Conservation (phyloP, 208 protist species). For the Trypanosoma conorhini region DNA sequence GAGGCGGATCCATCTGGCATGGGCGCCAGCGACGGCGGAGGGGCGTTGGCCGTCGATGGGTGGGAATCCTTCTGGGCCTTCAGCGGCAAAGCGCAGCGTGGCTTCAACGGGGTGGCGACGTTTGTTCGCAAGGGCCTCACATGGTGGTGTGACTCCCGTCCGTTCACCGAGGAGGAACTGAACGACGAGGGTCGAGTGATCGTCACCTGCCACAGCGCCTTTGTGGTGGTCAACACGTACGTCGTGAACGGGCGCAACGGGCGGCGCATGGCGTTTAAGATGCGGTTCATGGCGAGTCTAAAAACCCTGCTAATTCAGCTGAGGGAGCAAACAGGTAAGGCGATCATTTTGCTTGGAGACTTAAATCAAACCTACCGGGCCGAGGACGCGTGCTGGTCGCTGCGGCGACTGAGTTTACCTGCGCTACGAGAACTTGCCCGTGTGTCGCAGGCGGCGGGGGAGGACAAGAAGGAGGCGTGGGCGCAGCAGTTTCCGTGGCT, state of each 20-base stretch:
- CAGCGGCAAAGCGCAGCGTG: slow-evolving; percentile 61
- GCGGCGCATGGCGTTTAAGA: slow-evolving; percentile 53
- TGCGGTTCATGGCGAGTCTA: slow-evolving; percentile 54
- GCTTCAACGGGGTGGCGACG: slow-evolving; percentile 87
- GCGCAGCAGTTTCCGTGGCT: slow-evolving; percentile 20
- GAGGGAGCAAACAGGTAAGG: slow-evolving; percentile 47
- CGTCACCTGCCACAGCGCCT: slow-evolving; percentile 75
- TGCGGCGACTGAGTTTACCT: slow-evolving; percentile 63
- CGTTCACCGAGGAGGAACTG: slow-evolving; percentile 65
- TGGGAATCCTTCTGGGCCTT: slow-evolving; percentile 90
- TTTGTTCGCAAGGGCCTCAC: slow-evolving; percentile 80
- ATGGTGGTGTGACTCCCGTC: slow-evolving; percentile 53
- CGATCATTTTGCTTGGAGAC: slow-evolving; percentile 80
- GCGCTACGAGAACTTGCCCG: slow-evolving; percentile 23
- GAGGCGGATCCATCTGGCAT: slow-evolving; percentile 46
- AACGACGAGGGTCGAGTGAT: slow-evolving; percentile 85
- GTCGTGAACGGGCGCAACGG: slow-evolving; percentile 83
- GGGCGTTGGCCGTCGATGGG: slow-evolving; percentile 41
- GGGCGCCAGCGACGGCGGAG: slow-evolving; percentile 54
- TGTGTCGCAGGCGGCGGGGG: slow-evolving; percentile 26
- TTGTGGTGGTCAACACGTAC: slow-evolving; percentile 88
- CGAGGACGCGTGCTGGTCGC: slow-evolving; percentile 69
- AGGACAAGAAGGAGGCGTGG: slow-evolving; percentile 39
- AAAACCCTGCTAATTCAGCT: slow-evolving; percentile 40
- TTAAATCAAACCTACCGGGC: slow-evolving; percentile 85